Evolutionary conservation across 2,329 filamentous ascomycete species (phyloP).

Genomic region (Stylonectria norvegica): DNA sequence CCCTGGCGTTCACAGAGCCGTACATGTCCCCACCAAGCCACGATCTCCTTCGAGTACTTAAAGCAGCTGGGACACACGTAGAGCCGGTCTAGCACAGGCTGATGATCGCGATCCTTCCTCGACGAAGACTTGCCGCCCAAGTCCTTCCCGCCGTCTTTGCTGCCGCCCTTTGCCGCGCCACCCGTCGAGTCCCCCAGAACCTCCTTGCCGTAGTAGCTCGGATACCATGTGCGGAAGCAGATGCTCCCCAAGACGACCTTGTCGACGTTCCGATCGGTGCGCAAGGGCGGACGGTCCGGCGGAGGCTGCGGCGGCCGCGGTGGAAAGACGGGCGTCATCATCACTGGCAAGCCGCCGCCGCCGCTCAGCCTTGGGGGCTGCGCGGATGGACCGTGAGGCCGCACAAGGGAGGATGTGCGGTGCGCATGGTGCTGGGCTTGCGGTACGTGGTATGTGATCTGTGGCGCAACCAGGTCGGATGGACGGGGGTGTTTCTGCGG

Average conservation of each 20-base stretch:
- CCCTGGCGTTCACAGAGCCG: constrained; percentile 52
- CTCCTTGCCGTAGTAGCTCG: constrained; percentile 81
- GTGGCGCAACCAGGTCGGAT: constrained; percentile 38
- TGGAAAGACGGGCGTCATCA: constrained; percentile 34
- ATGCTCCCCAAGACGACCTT: constrained; percentile 83
- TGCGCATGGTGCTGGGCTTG: constrained; percentile 27
- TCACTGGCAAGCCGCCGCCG: constrained; percentile 23
- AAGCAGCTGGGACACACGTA: constrained; percentile 94
- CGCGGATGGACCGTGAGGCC: constrained; percentile 33
- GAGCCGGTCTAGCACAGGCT: constrained; percentile 60
- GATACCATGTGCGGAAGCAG: constrained; percentile 87
- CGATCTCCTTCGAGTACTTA: constrained; percentile 72
- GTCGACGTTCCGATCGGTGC: constrained; percentile 72
- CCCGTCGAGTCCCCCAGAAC: constrained; percentile 51
- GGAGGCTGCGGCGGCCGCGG: constrained; percentile 33
- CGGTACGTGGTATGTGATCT: constrained; percentile 40
- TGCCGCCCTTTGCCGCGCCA: constrained; percentile 25
- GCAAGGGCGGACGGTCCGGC: constrained; percentile 35
- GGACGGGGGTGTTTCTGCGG: constrained; percentile 21
- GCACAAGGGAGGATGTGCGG: constrained; percentile 30
- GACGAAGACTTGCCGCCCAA: constrained; percentile 23
- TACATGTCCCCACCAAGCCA: constrained; percentile 57
- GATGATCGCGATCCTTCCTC: constrained; percentile 32
- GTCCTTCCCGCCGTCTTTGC: constrained; percentile 29
- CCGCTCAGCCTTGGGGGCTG: constrained; percentile 30